Evolutionary conservation across 2,329 filamentous ascomycete species (phyloP), one percentile per base, ranked within the genome.

Genomic region (Aspergillus oerlinghausenensis): DNA sequence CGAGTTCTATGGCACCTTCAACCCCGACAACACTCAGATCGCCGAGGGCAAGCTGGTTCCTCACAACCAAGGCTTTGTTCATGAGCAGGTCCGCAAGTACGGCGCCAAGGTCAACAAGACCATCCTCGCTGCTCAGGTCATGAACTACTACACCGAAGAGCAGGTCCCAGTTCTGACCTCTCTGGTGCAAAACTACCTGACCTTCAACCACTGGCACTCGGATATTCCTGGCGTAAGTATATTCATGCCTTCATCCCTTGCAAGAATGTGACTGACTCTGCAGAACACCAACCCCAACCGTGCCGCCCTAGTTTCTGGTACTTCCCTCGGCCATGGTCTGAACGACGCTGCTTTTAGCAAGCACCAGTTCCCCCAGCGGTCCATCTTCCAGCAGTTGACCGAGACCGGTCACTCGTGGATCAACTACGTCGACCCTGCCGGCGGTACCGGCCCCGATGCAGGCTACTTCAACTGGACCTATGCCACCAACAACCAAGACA

Each of bases 151-250:
- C 59, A 73, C 73, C 1, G 74, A 76, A 57, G 67, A 70, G 0
- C 69, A 79, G 64, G 70, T 78, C 2, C 76, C 75, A 1, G 72
- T 78, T 51, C 67, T 79, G 51, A 75, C 72, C 21, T 55, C 67
- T 7, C 59, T 79, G 57, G 69, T 70, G 29, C 68, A 79, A 54
- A 73, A 78, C 59, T 79, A 72, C 55, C 63, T 71, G 11, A 74
- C 73, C 10, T 78, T 79, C 54, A 77, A 79, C 69, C 69, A 75
- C 65, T 79, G 76, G 77, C 72, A 76, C 64, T 76, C 74, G 40
- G 73, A 72, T 54, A 62, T 77, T 19, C 73, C 74, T 2, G 76
- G 76, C 4, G 75, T 77, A 67, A 65, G 73, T 73, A 7, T 2
- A n/a, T n/a, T 45, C n/a, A 23, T 19, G 17, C 25, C 25, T 50